phyloP scores from a whole-genome alignment of 176 grass and related monocot genomes.

The Themeda triandra region DNA sequence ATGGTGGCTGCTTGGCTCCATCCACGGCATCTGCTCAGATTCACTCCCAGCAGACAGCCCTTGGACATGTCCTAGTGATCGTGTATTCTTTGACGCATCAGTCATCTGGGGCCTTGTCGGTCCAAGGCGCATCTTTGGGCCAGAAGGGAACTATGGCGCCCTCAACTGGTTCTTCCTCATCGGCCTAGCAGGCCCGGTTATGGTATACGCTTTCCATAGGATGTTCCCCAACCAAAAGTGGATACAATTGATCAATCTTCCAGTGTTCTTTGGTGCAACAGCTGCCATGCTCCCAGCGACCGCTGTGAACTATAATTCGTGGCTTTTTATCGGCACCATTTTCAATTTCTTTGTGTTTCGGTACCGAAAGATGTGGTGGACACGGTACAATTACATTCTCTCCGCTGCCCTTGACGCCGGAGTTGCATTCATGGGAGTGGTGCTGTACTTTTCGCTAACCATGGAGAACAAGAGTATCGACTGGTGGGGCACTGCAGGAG shows the following conservation, averaged over 20 bases:
- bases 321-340: conserved; percentile 52
- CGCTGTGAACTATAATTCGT: conserved; percentile 70
- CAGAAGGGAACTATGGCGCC: conserved; percentile 39
- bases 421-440: conserved; percentile 81
- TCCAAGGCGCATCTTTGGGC: conserved; percentile 52
- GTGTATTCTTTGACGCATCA: conserved; percentile 83
- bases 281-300: conserved; percentile 72
- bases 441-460: neutral
- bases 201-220: conserved; percentile 61
- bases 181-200: conserved; percentile 45
- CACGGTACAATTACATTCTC: conserved; percentile 84
- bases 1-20: conserved; percentile 70
- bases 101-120: conserved; percentile 87
- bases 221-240: conserved; percentile 52
- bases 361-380: conserved; percentile 82
- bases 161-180: conserved; percentile 83
- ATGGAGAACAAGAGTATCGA: neutral
- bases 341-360: conserved; percentile 85
- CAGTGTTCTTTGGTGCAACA: conserved; percentile 60
- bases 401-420: conserved; percentile 61
- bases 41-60: conserved; percentile 53
- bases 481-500: conserved; percentile 20
- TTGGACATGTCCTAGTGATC: conserved; percentile 69
- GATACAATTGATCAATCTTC: conserved; percentile 79
- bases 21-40: conserved; percentile 51